A percentile compares a stretch with the other conserved stretches of the same genome.
phyloP scores from a whole-genome alignment of 257 asterid species.

The Nicotiana otophora region DNA sequence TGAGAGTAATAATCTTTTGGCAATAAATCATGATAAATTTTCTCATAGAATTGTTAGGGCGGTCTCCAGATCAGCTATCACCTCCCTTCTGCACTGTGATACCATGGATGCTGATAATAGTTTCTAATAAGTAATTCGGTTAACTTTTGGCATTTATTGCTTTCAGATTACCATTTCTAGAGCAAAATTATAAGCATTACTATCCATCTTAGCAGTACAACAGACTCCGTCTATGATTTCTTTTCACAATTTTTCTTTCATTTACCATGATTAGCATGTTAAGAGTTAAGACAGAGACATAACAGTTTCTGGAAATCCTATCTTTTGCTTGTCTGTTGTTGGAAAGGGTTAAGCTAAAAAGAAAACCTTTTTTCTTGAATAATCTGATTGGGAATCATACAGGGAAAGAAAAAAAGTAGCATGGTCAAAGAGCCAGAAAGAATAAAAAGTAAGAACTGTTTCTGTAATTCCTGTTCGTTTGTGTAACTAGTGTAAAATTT shows the following conservation, averaged over 20 bases:
- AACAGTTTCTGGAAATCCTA: neutral
- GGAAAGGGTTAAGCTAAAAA: neutral
- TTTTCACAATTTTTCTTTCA: neutral
- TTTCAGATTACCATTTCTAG: neutral
- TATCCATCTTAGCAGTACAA: neutral
- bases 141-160: neutral
- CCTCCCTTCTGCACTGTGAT: neutral
- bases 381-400: neutral
- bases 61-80: neutral
- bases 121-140: neutral
- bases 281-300: neutral
- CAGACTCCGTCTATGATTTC: neutral
- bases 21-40: neutral
- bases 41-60: neutral
- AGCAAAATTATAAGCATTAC: neutral
- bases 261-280: neutral
- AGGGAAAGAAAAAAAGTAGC: neutral
- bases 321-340: neutral
- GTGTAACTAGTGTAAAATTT: neutral
- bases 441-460: neutral
- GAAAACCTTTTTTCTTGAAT: neutral
- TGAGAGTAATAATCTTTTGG: neutral
- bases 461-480: neutral
- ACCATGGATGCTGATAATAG: neutral
- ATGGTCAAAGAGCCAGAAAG: neutral